Base-by-base conservation (phyloP, 2,329 filamentous ascomycete genomes). In the Aspergillus aculeatus region DNA sequence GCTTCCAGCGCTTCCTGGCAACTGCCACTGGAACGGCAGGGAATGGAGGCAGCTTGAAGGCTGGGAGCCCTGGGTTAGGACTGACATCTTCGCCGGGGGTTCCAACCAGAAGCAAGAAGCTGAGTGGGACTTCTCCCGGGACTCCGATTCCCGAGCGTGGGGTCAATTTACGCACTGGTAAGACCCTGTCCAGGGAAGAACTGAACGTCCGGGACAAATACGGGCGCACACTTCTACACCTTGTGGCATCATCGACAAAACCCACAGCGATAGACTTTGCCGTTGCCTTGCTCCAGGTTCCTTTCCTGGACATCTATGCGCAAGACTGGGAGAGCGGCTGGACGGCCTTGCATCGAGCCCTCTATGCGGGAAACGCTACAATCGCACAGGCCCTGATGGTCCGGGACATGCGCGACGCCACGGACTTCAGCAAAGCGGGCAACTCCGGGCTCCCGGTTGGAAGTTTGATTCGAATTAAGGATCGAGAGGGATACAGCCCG, bases 241-340 rank as follows among this genome's bases (percentile, higher is more conserved):
- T 94, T 73, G 89, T 91, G 56, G 91, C 90, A 12, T 92, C 92
- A 0, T 95, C 91, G 3, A 84, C 83, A 7, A 84, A 88, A 31
- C 78, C 86, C 6, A 88, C 84, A 62, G 90, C 92, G 9, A 76
- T 88, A 41, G 83, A 81, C 2, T 97, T 96, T 70, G 91, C 93
- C 21, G 82, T 86, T 62, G 88, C 91, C 11, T 82, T 99, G 38
- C 82, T 98, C 50, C 88, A 92, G 23, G 88, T 96, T 70, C 91
- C 92, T 1, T 83, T 89, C 55, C 85, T 92, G 66, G 95, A 99
- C 76, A 80, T 98, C 9, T 95, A 96, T 69, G 81, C 84, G 2
- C 93, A 96, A 73, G 95, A 99, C 74, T 81, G 82, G 7, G 95
- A 99, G 75, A 98, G 90, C 75, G 94, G 93, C 49, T 99, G 95